Evolutionary conservation across 768 basidiomycete species (phyloP).

Genomic region (Termitomyces titanicus): DNA sequence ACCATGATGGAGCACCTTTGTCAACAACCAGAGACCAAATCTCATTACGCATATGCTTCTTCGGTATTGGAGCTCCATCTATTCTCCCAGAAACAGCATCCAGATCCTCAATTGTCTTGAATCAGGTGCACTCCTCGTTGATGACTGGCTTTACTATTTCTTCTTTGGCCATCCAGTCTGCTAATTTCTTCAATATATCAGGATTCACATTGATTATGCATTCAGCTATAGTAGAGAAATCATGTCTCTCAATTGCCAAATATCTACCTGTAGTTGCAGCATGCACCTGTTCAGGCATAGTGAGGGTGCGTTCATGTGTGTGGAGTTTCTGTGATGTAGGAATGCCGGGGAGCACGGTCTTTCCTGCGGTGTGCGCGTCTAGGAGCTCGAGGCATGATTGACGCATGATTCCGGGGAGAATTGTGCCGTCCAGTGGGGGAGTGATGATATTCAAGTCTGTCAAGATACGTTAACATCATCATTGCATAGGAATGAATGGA

Average conservation of each 20-base stretch:
- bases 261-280: slow-evolving; percentile 22
- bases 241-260: slow-evolving; percentile 19
- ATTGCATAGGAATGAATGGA: not conserved
- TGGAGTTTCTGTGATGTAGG: slow-evolving; percentile 30
- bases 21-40: not conserved
- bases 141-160: slow-evolving; percentile 19
- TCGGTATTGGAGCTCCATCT: too few species aligned
- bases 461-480: not conserved
- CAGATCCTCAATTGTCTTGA: slow-evolving; percentile 13
- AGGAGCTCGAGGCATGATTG: slow-evolving; percentile 67
- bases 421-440: slow-evolving; percentile 80
- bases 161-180: slow-evolving; percentile 1
- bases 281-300: slow-evolving; percentile 42
- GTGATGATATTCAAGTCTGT: slow-evolving; percentile 74
- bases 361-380: slow-evolving; percentile 51
- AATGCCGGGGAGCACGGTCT: slow-evolving; percentile 39
- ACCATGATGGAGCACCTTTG: not conserved
- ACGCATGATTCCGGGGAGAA: slow-evolving; percentile 90
- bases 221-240: slow-evolving; percentile 28
- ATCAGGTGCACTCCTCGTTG: slow-evolving; percentile 27
- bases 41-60: not conserved
- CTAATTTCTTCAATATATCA: not conserved
- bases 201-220: slow-evolving; percentile 15
- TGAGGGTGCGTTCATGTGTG: slow-evolving; percentile 57
- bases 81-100: too few species aligned